Percentiles rank a stretch among this genome's conserved stretches.
Conservation (phyloP, 495 filamentous ascomycete genomes). For the Xylaria flabelliformis region DNA sequence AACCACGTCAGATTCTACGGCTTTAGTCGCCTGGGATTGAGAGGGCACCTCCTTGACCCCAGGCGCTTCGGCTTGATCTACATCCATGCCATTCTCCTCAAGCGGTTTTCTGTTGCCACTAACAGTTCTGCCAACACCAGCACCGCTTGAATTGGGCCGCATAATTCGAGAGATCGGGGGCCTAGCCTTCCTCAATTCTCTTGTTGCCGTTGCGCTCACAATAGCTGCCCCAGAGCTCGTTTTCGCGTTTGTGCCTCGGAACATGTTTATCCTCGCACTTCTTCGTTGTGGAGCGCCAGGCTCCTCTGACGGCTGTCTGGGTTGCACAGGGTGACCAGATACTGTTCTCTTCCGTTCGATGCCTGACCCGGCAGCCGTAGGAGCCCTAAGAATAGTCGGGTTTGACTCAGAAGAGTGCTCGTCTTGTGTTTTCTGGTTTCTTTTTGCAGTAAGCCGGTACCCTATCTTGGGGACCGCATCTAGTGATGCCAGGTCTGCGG, state of each 20-base stretch:
- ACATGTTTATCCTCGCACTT: slow-evolving; percentile 72
- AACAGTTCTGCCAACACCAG: slow-evolving; percentile 80
- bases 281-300: slow-evolving; percentile 75
- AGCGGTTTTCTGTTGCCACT: slow-evolving; percentile 82
- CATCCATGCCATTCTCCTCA: slow-evolving; percentile 67
- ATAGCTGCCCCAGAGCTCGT: slow-evolving; percentile 66
- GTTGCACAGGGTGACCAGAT: slow-evolving; percentile 77
- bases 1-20: slow-evolving; percentile 52
- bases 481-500: slow-evolving; percentile 57
- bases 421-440: slow-evolving; percentile 57
- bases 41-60: slow-evolving; percentile 56
- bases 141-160: slow-evolving; percentile 59
- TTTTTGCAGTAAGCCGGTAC: slow-evolving; percentile 55
- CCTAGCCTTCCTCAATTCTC: slow-evolving; percentile 80
- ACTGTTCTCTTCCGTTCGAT: slow-evolving; percentile 81
- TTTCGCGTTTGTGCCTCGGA: slow-evolving; percentile 64
- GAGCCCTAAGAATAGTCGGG: slow-evolving; percentile 31
- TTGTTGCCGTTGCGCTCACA: slow-evolving; percentile 62
- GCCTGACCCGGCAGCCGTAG: slow-evolving; percentile 38
- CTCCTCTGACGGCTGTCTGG: slow-evolving; percentile 63
- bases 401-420: slow-evolving; percentile 43
- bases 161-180: slow-evolving; percentile 63
- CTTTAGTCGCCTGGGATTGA: slow-evolving; percentile 45
- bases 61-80: slow-evolving; percentile 60
- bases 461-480: slow-evolving; percentile 71